Evolutionary conservation across 495 filamentous ascomycete species (phyloP), one percentile per base, ranked within the genome.

Genomic region (Daldinia childiae): DNA sequence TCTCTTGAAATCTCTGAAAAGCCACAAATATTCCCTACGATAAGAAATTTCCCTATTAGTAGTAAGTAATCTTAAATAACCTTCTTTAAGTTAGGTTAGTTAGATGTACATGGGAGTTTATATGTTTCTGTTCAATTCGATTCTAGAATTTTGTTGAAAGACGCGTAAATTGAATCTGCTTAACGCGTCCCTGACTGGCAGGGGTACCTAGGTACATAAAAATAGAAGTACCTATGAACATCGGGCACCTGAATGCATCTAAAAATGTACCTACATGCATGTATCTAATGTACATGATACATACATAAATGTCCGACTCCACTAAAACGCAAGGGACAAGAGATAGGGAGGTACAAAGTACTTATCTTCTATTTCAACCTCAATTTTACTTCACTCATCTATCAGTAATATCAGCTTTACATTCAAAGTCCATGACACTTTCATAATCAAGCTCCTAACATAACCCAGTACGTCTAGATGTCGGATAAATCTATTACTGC

Each of bases 91-190:
- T 45, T n/a, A 7, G 2, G 8, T 45, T 19, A 6, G 8, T 45
- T 19, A 6, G 7, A 45, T 11, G 17, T 45, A 9, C 7, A 2
- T 7, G 8, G 7, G 17, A 48, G n/a, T 24, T 24, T 48, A 6
- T 9, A 48, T 21, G 19, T 21, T 48, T 21, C 11, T 48, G 43
- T 48, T 48, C 19, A 48, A 48, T 48, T 48, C 3, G 9, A 48
- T 11, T 11, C 19, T 6, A 48, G 19, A 48, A 48, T 24, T 48
- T 48, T 8, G 17, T 4, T 48, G 17, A 26, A 64, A 74, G 72
- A 74, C 72, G 72, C 72, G 72, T 74, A 56, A 71, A 74, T 71
- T 67, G 63, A 45, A 67, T 60, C 39, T 62, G 24, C 27, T 58
- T 36, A 54, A 69, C 66, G 71, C 71, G 71, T 69, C 30, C 54